Evolutionary conservation across 2,329 filamentous ascomycete genomes (phyloP).

Genomic region (Cadophora sp.): DNA sequence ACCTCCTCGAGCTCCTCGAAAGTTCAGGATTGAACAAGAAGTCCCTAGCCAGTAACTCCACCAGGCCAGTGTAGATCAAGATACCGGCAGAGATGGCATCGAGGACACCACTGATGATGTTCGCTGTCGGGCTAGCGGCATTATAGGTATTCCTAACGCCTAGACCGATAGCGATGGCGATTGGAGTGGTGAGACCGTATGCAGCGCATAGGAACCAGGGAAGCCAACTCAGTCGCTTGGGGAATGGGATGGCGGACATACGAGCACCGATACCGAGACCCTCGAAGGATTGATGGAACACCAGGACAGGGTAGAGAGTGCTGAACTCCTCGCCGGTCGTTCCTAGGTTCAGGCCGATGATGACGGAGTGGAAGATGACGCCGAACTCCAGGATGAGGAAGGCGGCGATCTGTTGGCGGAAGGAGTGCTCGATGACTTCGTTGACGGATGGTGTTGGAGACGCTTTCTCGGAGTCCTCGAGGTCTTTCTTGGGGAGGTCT

Average conservation of each 20-base stretch:
- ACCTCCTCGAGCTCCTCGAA: constrained; percentile 47
- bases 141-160: constrained; percentile 53
- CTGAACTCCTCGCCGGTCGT: constrained; percentile 63
- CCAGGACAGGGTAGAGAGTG: constrained; percentile 64
- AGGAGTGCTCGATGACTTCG: constrained; percentile 44
- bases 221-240: constrained; percentile 50
- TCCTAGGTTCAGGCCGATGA: constrained; percentile 67
- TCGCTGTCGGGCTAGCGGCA: constrained; percentile 50
- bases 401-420: constrained; percentile 53
- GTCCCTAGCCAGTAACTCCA: constrained; percentile 57
- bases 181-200: constrained; percentile 60
- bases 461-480: constrained; percentile 32
- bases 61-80: constrained; percentile 56
- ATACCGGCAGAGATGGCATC: constrained; percentile 57
- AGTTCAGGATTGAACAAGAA: constrained; percentile 56
- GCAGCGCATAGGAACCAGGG: constrained; percentile 56
- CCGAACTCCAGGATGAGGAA: constrained; percentile 52
- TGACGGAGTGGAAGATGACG: constrained; percentile 68
- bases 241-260: constrained; percentile 62
- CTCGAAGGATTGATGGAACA: constrained; percentile 70
- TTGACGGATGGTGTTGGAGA: constrained; percentile 10
- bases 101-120: constrained; percentile 53
- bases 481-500: constrained; percentile 34
- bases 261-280: constrained; percentile 67
- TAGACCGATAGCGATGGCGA: constrained; percentile 57